phyloP scores from a whole-genome alignment of 2,329 filamentous ascomycete genomes.

The Keithomyces neogunnii region DNA sequence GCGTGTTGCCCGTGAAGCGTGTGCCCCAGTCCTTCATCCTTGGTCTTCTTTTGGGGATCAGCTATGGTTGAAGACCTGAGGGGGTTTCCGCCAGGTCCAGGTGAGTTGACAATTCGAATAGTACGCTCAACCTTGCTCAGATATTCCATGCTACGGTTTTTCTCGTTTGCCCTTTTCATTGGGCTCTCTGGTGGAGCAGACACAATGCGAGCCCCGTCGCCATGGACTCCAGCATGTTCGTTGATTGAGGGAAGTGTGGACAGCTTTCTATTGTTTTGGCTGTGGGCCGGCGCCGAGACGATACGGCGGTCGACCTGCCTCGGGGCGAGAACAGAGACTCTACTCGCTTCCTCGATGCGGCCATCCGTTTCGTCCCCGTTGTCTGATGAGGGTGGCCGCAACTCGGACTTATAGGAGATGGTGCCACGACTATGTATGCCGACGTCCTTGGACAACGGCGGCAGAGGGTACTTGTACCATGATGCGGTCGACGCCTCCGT shows the following conservation, averaged over 20 bases:
- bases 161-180: constrained; percentile 21
- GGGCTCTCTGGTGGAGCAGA: constrained; percentile 35
- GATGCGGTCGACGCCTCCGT: constrained; percentile 22
- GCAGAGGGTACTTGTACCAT: constrained; percentile 43
- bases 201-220: constrained; percentile 34
- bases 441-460: constrained; percentile 34
- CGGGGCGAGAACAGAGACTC: constrained; percentile 21
- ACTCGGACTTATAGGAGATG: constrained; percentile 12
- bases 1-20: constrained; percentile 12
- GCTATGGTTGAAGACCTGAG: constrained; percentile 28
- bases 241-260: constrained; percentile 40
- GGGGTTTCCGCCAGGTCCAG: constrained; percentile 23
- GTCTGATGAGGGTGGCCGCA: constrained; percentile 17
- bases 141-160: constrained; percentile 32
- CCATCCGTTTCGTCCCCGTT: constrained; percentile 13
- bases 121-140: constrained; percentile 39
- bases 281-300: constrained; percentile 43
- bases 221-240: constrained; percentile 26
- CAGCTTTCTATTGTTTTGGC: constrained; percentile 27
- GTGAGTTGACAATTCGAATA: constrained; percentile 47
- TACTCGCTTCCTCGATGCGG: constrained; percentile 16
- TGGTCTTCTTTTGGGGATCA: constrained; percentile 32
- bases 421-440: constrained; percentile 12
- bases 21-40: constrained; percentile 14
- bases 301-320: constrained; percentile 34